Evolutionary conservation across 192 early-diverging fungal species (phyloP), one percentile per base, ranked within the genome.

Genomic region (Coemansia sp.): DNA sequence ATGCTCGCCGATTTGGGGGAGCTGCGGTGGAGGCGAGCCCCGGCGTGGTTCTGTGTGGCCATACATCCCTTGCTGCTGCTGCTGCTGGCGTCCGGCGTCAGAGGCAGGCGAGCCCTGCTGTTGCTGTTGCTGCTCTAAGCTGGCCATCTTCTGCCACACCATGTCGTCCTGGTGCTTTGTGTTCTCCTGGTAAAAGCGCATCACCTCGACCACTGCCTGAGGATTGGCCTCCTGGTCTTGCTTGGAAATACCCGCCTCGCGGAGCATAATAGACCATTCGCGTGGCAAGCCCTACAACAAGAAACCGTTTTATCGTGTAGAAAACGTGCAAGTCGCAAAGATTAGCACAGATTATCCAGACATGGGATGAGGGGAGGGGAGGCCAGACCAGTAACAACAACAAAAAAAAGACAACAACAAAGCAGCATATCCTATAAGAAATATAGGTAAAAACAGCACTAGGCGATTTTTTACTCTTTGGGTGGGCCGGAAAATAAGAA

Each of bases 181-280:
- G 79, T 76, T 79, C 49, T 94, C 93, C 70, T 89, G 88, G 84
- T 93, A 95, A 73, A 95, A 95, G 69, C 89, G 88, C 80, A 95
- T 91, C 57, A 93, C 89, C 71, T 95, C 92, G 39, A 93, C 83
- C 18, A 95, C 90, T 18, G 92, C 92, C 84, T 97, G 95, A 44
- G 95, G 96, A 74, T 98, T 90, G 34, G 92, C 91, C 65, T 92
- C 89, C 86, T 97, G 95, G 64, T 98, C 94, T 78, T 94, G 90
- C 75, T 95, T 93, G 58, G 95, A 89, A 66, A 99, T 99, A 41
- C 97, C 97, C 55, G 95, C 92, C 66, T 97, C 92, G 73, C 93
- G 89, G 36, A 99, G 87, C 80, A 99, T 85, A 34, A 90, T 86
- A 38, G 94, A 91, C 96, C 97, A 99, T 81, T 96, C 93, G 73